Evolutionary conservation across 2,329 filamentous ascomycete species (phyloP).

Genomic region (Leptographium galeiforme): DNA sequence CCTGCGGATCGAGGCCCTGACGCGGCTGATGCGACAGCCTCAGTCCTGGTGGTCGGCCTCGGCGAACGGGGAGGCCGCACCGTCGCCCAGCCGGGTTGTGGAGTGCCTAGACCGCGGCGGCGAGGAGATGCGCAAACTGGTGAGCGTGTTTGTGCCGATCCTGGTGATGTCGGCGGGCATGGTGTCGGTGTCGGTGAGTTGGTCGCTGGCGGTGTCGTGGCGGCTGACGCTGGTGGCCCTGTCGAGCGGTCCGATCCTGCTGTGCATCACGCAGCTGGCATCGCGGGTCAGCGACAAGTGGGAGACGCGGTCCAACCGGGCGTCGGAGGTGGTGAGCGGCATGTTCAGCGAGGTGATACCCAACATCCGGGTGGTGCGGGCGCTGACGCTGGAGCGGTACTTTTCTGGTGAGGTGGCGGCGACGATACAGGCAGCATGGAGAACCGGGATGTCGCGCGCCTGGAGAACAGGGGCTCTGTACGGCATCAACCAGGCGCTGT

Average conservation of each 20-base stretch:
- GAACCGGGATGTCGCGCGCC: constrained; percentile 52
- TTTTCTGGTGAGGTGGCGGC: constrained; percentile 51
- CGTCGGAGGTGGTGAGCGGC: constrained; percentile 43
- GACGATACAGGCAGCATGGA: constrained; percentile 38
- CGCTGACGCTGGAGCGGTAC: constrained; percentile 58
- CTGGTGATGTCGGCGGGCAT: constrained; percentile 55
- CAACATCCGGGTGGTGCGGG: constrained; percentile 66
- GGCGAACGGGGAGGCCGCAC: constrained; percentile 31
- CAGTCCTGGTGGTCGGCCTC: constrained; percentile 60
- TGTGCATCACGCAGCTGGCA: constrained; percentile 51
- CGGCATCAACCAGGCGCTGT: constrained; percentile 62
- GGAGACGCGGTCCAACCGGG: constrained; percentile 56
- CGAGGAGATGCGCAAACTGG: constrained; percentile 75
- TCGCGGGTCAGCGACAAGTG: constrained; percentile 53
- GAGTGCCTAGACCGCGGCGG: constrained; percentile 68
- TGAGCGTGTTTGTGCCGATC: constrained; percentile 64
- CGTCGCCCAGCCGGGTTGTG: constrained; percentile 44
- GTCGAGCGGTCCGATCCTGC: constrained; percentile 55
- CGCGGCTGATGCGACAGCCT: constrained; percentile 60
- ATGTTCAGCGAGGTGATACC: constrained; percentile 63
- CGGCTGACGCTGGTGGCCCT: constrained; percentile 68
- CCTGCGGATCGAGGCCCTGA: constrained; percentile 55
- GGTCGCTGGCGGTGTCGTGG: constrained; percentile 67
- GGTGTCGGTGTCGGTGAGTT: constrained; percentile 53
- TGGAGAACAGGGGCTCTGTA: constrained; percentile 56